Conservation (phyloP, 352 stramenopile species). For the Halophytophthora polymorphica region DNA sequence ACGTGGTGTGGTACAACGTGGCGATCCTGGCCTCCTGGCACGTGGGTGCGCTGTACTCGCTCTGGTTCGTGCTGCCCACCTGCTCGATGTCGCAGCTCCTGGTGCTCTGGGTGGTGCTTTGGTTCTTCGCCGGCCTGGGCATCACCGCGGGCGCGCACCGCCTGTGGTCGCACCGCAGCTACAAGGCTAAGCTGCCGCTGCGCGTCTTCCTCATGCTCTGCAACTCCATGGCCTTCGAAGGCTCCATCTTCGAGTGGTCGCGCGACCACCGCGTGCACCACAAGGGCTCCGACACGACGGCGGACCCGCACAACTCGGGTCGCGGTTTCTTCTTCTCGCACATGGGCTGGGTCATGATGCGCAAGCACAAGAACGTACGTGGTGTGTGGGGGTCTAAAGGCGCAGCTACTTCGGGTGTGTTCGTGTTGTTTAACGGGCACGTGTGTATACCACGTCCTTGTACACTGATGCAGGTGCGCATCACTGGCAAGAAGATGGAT, state of each 20-base stretch:
- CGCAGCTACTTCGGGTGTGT: too few species aligned
- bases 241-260: constrained; percentile 98
- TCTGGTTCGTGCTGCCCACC: constrained; percentile 39
- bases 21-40: constrained; percentile 48
- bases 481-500: constrained; percentile 92
- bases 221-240: constrained; percentile 97
- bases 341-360: constrained; percentile 98
- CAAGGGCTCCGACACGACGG: constrained; percentile 96
- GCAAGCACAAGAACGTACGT: constrained; percentile 93
- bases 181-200: constrained; percentile 90
- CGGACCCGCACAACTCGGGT: constrained; percentile 94
- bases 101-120: constrained; percentile 51
- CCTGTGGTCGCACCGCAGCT: constrained; percentile 96
- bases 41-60: constrained; percentile 49
- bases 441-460: too few species aligned
- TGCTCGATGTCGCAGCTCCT: constrained; percentile 29
- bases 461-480: constrained; percentile 91
- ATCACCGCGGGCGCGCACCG: constrained; percentile 97
- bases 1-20: constrained; percentile 74
- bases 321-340: constrained; percentile 99
- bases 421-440: too few species aligned
- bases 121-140: constrained; percentile 88
- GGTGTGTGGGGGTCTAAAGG: constrained; percentile 49
- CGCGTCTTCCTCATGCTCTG: constrained; percentile 96
- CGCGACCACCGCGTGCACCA: constrained; percentile 99